Evolutionary conservation across 1,284 basidiomycete species (phyloP), one percentile per base, ranked within the genome.

Genomic region (Athelia psychrophila): DNA sequence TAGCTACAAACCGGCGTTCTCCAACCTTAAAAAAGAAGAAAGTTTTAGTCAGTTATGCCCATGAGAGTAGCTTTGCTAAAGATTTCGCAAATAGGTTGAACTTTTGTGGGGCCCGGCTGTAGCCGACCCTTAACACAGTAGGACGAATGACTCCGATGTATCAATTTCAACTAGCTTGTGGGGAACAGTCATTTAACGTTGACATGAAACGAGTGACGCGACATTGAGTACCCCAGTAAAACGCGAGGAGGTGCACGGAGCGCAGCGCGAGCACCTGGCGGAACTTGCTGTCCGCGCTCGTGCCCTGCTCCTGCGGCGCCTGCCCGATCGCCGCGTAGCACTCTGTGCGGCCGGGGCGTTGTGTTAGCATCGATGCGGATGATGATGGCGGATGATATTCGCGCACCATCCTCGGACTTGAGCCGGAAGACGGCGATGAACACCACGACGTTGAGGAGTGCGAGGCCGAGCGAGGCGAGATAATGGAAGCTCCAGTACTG

Each of bases 401-500:
- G 9, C 58, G 18, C 36, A 74, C 75, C 66, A 19, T 82, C 78
- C 55, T 81, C 78, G 1, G 66, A 72, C 54, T 76, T 71, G 36
- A 76, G 65, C 5, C 69, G 67, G 67, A 84, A 83, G 0, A 79
- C 74, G 2, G 64, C 50, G 9, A 73, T 44, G 2, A 82, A 60
- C 10, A 69, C 18, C 3, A 68, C 24, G 1, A 66, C 61, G 49
- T 77, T 81, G 18, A 66, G 45, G 3, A 74, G 40, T 0, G 79
- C 75, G n/a, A 84, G 56, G 2, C 72, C 78, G 2, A 83, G 65
- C 0, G 79, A 81, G 10, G 67, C 67, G 3, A 81, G 64, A 59
- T 78, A 85, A 58, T 83, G 78, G 58, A 75, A 76, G 18, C 78
- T 80, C 68, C 76, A 76, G 42, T 60, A 61, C 4, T 30, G 56